Evolutionary conservation across 2,329 filamentous ascomycete species (phyloP).

Genomic region (Aspergillus sp.): DNA sequence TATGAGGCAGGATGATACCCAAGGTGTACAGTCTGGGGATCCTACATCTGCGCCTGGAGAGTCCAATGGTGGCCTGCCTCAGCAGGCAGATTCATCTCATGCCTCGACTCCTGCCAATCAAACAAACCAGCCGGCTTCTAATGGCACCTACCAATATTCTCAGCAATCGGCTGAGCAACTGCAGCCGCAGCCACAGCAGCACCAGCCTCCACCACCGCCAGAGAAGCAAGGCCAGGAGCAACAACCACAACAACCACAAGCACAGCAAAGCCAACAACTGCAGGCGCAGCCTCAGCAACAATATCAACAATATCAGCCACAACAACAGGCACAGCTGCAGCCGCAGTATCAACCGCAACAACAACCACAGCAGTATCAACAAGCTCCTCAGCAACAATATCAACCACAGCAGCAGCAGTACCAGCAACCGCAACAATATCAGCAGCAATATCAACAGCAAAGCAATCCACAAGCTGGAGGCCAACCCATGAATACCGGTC

Average conservation of each 20-base stretch:
- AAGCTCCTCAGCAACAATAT: constrained; percentile 35
- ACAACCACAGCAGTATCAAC: constrained; percentile 25
- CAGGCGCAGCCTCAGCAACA: constrained; percentile 20
- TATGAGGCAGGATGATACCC: constrained; percentile 1
- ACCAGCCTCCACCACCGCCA: constrained; percentile 37
- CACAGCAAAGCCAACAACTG: constrained; percentile 23
- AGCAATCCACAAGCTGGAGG: constrained; percentile 19
- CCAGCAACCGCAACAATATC: constrained; percentile 22
- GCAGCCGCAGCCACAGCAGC: constrained; percentile 18
- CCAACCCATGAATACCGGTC: constrained; percentile 13
- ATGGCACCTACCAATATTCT: constrained; percentile 23
- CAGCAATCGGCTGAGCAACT: constrained; percentile 19
- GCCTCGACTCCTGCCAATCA: constrained; percentile 40
- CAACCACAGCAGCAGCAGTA: constrained; percentile 21
- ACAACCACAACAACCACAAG: constrained; percentile 30
- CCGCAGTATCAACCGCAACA: constrained; percentile 27
- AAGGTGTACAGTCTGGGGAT: background rate
- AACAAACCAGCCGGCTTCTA: constrained; percentile 26
- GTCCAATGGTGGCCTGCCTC: constrained; percentile 13
- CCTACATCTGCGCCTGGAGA: constrained; percentile 7
- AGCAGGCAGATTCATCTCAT: constrained; percentile 21
- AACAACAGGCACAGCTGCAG: constrained; percentile 24
- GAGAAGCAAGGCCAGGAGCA: constrained; percentile 11
- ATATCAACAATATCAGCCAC: constrained; percentile 23
- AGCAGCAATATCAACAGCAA: constrained; percentile 26